Percentiles rank a stretch among this genome's conserved stretches.
phyloP scores from a whole-genome alignment of 1,284 basidiomycete genomes.

The Ustilago sp. region DNA sequence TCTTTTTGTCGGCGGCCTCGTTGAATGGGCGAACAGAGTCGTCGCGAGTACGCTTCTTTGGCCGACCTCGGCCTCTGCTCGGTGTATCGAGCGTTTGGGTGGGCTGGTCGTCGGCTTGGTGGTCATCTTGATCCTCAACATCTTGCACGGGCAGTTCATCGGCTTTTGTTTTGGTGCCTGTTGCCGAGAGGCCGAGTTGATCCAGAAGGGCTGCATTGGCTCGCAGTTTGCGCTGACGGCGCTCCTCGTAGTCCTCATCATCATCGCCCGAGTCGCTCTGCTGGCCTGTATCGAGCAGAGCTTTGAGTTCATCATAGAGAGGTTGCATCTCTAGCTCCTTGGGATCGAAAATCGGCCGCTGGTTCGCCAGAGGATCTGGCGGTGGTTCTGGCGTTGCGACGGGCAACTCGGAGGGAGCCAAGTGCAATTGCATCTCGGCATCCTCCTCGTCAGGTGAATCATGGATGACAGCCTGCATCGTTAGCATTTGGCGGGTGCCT shows the following conservation, averaged over 20 bases:
- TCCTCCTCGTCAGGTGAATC: not conserved
- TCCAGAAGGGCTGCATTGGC: constrained; percentile 41
- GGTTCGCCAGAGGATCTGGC: constrained; percentile 29
- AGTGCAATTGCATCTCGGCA: not conserved
- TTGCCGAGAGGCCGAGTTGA: constrained; percentile 35
- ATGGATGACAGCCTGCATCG: not conserved
- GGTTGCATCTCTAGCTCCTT: constrained; percentile 33
- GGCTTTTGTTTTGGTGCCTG: constrained; percentile 1
- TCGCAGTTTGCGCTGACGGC: constrained; percentile 36
- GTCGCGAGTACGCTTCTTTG: constrained; percentile 20
- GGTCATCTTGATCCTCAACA: not conserved
- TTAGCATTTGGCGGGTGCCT: not conserved
- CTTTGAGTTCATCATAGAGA: constrained; percentile 35
- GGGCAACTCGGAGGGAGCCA: not conserved
- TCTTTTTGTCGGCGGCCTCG: constrained; percentile 16
- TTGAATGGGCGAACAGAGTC: constrained; percentile 6
- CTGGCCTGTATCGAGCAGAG: constrained; percentile 29
- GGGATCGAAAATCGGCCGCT: constrained; percentile 30
- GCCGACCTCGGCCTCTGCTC: constrained; percentile 18
- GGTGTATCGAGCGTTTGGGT: constrained; percentile 5
- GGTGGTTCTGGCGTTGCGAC: constrained; percentile 18
- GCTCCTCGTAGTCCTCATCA: constrained; percentile 47
- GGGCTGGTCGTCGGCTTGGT: constrained; percentile 9
- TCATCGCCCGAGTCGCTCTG: constrained; percentile 29
- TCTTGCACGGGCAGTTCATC: not conserved